Base-by-base conservation (phyloP, 2,329 filamentous ascomycete species). In the Diaporthe velutina region DNA sequence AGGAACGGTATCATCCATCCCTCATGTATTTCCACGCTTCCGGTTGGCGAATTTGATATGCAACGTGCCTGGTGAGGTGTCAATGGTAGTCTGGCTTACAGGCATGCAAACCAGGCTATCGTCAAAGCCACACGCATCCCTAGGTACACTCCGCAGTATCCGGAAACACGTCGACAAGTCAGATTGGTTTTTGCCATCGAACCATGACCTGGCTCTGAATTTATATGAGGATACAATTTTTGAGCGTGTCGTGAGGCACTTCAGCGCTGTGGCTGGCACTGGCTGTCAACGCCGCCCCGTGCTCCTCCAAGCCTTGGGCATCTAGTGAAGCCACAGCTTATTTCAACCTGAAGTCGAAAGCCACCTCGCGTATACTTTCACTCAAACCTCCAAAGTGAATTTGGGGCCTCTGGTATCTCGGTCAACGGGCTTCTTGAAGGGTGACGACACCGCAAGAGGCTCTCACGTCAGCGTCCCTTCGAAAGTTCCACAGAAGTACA, bases 91-190 rank as follows among this genome's bases (percentile, higher is more conserved):
- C 54, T 15, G n/a, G 22, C 25, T 15, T 22, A 19, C 25, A 19
- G n/a, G 22, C n/a, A 40, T 38, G 64, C 48, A 9, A 15, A 28
- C 45, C n/a, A 13, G 13, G 64, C 25, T 38, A 13, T 13, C 12
- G 22, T 54, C 45, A 52, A 54, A 52, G 22, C 48, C 64, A 54
- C 45, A 68, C 19, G 48, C 33, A 28, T 54, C 33, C 48, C n/a
- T 68, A 15, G n/a, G n/a, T 30, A 68, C 48, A 68, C 64, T 68
- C 64, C n/a, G n/a, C 22, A 28, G 22, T 68, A 25, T 68, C n/a
- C 25, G 64, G n/a, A 13, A 38, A 54, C 13, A 40, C 22, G 33
- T 40, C 22, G 15, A 35, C 35, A 30, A 19, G 5, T 28, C 50
- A 28, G 15, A 54, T 19, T 28, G 48, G 22, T 54, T 19, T n/a